phyloP scores from a whole-genome alignment of 257 asterid genomes.

The Rehmannia glutinosa region DNA sequence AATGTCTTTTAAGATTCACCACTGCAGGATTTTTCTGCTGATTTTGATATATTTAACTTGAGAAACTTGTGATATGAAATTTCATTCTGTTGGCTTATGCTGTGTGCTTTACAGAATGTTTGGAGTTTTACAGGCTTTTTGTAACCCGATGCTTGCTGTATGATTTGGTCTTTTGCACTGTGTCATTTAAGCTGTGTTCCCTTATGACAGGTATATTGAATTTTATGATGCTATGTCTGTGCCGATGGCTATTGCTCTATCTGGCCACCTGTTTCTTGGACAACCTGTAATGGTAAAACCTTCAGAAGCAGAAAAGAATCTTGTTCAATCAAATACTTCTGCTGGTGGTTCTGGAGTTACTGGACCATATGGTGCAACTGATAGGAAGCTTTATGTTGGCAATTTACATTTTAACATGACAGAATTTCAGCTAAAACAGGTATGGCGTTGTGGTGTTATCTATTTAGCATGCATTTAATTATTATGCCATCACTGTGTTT shows the following conservation, averaged over 20 bases:
- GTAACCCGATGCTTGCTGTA: not conserved
- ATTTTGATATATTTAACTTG: not conserved
- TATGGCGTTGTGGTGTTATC: conserved; percentile 16
- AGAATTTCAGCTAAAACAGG: conserved; percentile 94
- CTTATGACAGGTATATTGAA: conserved; percentile 77
- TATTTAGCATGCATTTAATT: conserved; percentile 1
- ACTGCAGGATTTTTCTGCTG: not conserved
- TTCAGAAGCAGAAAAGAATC: conserved; percentile 99
- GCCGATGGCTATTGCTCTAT: conserved; percentile 95
- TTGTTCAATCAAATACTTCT: conserved; percentile 80
- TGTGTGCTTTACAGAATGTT: not conserved
- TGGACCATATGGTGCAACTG: conserved; percentile 92
- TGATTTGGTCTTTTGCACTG: not conserved
- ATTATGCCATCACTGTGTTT: not conserved
- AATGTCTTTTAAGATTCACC: not conserved
- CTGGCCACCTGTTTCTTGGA: conserved; percentile 90
- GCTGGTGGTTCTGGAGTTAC: conserved; percentile 67
- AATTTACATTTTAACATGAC: conserved; percentile 96
- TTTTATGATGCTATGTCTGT: conserved; percentile 96
- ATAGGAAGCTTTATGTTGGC: conserved; percentile 90
- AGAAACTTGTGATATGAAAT: not conserved
- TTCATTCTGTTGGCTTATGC: not conserved
- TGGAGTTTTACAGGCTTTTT: not conserved
- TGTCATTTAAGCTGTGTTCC: conserved; percentile 9
- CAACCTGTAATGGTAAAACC: conserved; percentile 99